Base-by-base conservation (phyloP, 139 green algal species). In the Eudorina sp. region DNA sequence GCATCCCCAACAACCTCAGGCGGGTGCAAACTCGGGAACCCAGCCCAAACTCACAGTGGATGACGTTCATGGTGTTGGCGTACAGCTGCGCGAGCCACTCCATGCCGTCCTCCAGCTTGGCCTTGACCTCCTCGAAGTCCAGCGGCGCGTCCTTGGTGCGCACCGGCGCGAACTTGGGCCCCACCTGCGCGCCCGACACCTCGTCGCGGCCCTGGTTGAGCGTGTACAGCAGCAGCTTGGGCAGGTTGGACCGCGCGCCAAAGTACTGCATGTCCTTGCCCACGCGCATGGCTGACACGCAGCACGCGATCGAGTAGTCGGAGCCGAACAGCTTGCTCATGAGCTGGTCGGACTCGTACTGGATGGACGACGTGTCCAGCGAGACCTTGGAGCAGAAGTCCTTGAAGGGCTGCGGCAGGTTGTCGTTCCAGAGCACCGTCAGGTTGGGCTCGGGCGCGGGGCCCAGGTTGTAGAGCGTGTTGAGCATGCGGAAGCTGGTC, bases 261-360 rank as follows among this genome's bases (percentile, higher is more conserved):
- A 96, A 96, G 90, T 93, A 96, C 89, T 97, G 95, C 94, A 96
- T 96, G 89, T 96, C 92, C 81, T 95, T 95, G 83, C 95, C 95
- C 36, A 94, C 84, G 27, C 93, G 88, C 95, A 97, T 97, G 34
- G 93, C 95, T 2, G 78, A 92, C 29, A 97, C 95, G 89, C 95
- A 97, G 91, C 95, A 97, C 4, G 95, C 94, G 58, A 97, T 97
- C 74, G 81, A 90, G 88, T 95, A 95, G 94, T 97, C 95, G 51
- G 41, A 89, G 34, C 93, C 93, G 75, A 96, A 96, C 72, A 93
- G 84, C 38, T n/a, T 46, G 74, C 88, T 85, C 94, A 97, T 96
- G 53, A 97, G 83, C 34, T 73, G 36, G 81, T 97, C 95, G 41
- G 82, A 94, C 90, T 95, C 92, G 88, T 96, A 97, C 85, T 97